phyloP scores from a whole-genome alignment of 2,329 filamentous ascomycete genomes.

The Fusarium sp. region DNA sequence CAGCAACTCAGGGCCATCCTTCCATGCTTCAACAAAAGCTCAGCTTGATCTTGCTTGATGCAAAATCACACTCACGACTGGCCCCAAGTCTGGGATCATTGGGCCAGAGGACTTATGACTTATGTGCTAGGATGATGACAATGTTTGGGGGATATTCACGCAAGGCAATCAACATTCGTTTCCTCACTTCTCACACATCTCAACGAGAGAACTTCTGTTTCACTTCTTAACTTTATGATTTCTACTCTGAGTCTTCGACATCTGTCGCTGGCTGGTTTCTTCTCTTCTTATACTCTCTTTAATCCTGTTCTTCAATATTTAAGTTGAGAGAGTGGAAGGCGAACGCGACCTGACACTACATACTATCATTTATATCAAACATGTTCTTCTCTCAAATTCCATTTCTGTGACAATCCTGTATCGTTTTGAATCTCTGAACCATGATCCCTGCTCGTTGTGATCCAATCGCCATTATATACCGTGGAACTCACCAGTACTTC shows the following conservation, averaged over 20 bases:
- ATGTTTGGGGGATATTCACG: not conserved
- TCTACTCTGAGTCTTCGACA: not conserved
- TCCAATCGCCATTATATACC: not conserved
- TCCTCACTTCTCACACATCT: not conserved
- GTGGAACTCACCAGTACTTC: not conserved
- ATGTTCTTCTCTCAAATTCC: not conserved
- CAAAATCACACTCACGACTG: not conserved
- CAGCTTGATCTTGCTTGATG: not conserved
- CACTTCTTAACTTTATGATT: not conserved
- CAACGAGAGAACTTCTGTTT: not conserved
- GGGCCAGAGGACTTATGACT: not conserved
- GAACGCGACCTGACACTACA: not conserved
- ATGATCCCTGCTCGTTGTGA: too few species aligned
- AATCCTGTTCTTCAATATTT: not conserved
- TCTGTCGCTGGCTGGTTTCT: not conserved
- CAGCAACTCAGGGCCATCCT: not conserved
- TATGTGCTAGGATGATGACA: too few species aligned
- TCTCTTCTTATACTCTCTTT: conserved; percentile 8
- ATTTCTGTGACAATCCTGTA: not conserved
- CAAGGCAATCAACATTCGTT: not conserved
- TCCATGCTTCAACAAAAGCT: not conserved
- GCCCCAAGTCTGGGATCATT: not conserved
- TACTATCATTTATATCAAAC: not conserved
- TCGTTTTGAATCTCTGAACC: accelerated
- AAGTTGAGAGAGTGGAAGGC: not conserved